Conservation (phyloP, 495 filamentous ascomycete genomes). For the Podospora australis region DNA sequence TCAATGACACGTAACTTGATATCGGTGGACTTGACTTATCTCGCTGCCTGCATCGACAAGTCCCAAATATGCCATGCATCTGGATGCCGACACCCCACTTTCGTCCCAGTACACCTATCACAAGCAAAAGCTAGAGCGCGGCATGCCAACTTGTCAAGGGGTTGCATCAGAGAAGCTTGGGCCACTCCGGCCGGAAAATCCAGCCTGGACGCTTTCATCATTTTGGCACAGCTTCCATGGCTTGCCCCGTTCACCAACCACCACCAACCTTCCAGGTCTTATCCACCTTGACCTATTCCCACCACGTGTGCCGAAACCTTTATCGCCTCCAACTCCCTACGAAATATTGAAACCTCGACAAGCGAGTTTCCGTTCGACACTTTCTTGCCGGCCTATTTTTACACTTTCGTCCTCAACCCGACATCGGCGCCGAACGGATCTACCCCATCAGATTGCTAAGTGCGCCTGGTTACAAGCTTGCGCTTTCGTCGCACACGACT, state of each 20-base stretch:
- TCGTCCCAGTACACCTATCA: neutral
- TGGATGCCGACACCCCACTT: slow-evolving; percentile 8
- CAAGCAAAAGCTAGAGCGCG: too few species aligned
- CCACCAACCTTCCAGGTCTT: slow-evolving; percentile 19
- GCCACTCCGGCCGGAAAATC: slow-evolving; percentile 20
- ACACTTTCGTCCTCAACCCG: neutral
- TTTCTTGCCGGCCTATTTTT: neutral
- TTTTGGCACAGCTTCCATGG: slow-evolving; percentile 16
- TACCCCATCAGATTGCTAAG: neutral
- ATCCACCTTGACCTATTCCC: slow-evolving; percentile 18
- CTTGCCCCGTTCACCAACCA: slow-evolving; percentile 21
- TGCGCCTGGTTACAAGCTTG: neutral
- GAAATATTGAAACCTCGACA: too few species aligned
- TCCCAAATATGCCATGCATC: too few species aligned
- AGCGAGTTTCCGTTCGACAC: too few species aligned
- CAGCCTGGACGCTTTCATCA: slow-evolving; percentile 23
- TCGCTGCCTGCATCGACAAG: too few species aligned
- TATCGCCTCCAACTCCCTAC: too few species aligned
- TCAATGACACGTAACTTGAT: too few species aligned
- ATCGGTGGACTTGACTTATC: too few species aligned
- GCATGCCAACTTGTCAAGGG: too few species aligned
- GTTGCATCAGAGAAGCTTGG: slow-evolving; percentile 20
- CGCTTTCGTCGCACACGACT: neutral
- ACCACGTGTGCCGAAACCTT: slow-evolving; percentile 18
- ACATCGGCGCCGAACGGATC: neutral